Conservation (phyloP, 768 basidiomycete species). For the Naematelia aurantialba region DNA sequence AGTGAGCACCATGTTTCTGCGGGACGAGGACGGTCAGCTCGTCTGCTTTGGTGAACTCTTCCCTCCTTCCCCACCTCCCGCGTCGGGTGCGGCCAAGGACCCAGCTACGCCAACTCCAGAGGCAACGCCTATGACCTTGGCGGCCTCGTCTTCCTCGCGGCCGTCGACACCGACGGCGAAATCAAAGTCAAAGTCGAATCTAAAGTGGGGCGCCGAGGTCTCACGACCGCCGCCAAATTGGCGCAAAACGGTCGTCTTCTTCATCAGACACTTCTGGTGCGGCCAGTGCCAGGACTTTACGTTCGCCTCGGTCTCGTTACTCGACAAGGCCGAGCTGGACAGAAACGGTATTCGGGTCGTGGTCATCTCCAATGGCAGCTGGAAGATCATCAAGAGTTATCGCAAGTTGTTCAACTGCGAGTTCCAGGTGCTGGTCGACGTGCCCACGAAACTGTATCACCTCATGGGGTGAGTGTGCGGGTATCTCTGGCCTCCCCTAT, state of each 20-base stretch:
- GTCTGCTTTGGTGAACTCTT: constrained; percentile 42
- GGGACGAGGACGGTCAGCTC: constrained; percentile 36
- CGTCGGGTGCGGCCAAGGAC: background rate
- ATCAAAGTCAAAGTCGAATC: background rate
- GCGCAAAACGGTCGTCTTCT: constrained; percentile 47
- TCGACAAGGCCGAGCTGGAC: constrained; percentile 41
- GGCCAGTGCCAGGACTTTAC: constrained; percentile 51
- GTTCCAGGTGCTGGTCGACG: constrained; percentile 50
- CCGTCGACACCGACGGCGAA: background rate
- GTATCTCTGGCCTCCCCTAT: too few relatives aligned
- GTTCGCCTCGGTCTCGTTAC: constrained; percentile 35
- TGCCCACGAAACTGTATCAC: constrained; percentile 40
- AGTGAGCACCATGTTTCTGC: constrained; percentile 43
- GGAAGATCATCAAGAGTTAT: constrained; percentile 50
- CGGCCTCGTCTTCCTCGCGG: too few relatives aligned
- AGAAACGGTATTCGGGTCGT: constrained; percentile 41
- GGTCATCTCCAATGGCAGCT: constrained; percentile 48
- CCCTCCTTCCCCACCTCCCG: constrained; percentile 11
- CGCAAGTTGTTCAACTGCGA: constrained; percentile 47
- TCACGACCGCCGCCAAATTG: background rate
- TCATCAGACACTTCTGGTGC: constrained; percentile 49
- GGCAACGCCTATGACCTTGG: background rate
- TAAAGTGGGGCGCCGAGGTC: too few relatives aligned
- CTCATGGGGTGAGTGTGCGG: constrained; percentile 46
- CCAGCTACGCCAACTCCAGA: background rate